Evolutionary conservation across 805 yeast genomes (phyloP).

Genomic region (Candida caryicola): DNA sequence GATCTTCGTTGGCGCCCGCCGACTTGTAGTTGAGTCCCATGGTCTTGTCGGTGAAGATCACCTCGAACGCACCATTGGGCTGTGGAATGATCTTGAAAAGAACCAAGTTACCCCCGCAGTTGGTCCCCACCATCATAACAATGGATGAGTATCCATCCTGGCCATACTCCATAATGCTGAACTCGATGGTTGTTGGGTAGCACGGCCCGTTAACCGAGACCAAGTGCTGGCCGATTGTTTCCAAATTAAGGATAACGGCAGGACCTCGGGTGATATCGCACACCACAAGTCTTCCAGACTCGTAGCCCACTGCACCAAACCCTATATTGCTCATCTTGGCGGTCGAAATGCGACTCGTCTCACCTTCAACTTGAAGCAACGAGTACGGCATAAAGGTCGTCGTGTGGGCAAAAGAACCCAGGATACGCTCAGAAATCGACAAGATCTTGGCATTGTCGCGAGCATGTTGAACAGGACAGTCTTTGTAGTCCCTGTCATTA

Average conservation of each 20-base stretch:
- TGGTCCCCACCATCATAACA: constrained; percentile 71
- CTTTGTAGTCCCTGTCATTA: constrained; percentile 21
- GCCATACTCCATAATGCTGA: constrained; percentile 66
- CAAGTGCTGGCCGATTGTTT: constrained; percentile 23
- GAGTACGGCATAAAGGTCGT: constrained; percentile 34
- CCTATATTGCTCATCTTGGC: constrained; percentile 73
- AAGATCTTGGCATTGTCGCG: constrained; percentile 38
- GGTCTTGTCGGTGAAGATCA: constrained; percentile 46
- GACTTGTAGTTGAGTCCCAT: constrained; percentile 34
- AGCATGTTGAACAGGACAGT: constrained; percentile 29
- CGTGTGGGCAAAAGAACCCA: constrained; percentile 33
- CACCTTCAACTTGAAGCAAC: constrained; percentile 21
- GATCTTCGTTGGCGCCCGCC: constrained; percentile 27
- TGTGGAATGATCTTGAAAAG: constrained; percentile 66
- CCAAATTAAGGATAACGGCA: constrained; percentile 53
- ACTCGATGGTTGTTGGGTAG: constrained; percentile 61
- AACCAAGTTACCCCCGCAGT: constrained; percentile 62
- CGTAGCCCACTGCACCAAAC: constrained; percentile 77
- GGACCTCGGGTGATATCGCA: constrained; percentile 76
- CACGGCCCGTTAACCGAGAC: constrained; percentile 31
- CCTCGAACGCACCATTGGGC: constrained; percentile 57
- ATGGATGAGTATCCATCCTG: constrained; percentile 73
- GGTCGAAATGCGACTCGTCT: constrained; percentile 51
- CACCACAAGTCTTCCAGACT: constrained; percentile 69
- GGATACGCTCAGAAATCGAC: constrained; percentile 55